phyloP scores from a whole-genome alignment of 768 basidiomycete species.

The Coprinopsis strossmayeri region DNA sequence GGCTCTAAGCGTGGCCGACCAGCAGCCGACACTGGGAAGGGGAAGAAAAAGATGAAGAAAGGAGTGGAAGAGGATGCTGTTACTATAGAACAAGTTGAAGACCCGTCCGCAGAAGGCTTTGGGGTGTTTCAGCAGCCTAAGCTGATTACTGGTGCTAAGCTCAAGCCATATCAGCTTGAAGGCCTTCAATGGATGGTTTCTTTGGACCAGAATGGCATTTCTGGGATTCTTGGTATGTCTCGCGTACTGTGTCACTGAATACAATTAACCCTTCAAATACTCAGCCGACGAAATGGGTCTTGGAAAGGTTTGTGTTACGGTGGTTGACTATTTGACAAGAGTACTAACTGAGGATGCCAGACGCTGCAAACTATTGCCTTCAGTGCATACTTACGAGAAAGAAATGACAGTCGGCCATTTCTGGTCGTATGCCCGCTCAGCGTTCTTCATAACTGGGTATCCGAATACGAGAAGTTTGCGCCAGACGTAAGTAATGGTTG shows the following conservation, averaged over 20 bases:
- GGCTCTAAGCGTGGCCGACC: conserved; percentile 22
- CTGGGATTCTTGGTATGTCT: conserved; percentile 64
- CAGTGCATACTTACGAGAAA: conserved; percentile 79
- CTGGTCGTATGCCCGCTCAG: conserved; percentile 90
- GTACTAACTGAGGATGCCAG: too few species aligned
- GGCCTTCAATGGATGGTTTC: conserved; percentile 95
- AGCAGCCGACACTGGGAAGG: conserved; percentile 12
- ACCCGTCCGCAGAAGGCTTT: conserved; percentile 18
- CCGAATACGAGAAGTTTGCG: conserved; percentile 81
- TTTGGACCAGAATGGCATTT: conserved; percentile 78
- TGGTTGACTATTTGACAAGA: too few species aligned
- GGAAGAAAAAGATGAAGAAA: conserved; percentile 22
- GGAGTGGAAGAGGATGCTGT: conserved; percentile 19
- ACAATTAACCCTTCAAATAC: not conserved
- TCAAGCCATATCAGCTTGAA: conserved; percentile 90
- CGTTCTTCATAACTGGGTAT: conserved; percentile 87
- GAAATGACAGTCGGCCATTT: conserved; percentile 65
- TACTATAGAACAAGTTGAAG: conserved; percentile 10
- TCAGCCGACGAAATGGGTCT: conserved; percentile 93
- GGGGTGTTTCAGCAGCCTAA: conserved; percentile 63
- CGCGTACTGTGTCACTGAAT: not conserved
- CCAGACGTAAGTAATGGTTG: conserved; percentile 39
- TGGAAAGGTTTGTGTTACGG: too few species aligned
- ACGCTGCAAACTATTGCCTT: conserved; percentile 95
- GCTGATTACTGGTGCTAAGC: conserved; percentile 74